Conservation (phyloP, 1,139 yeast species). For the Candida albicans region DNA sequence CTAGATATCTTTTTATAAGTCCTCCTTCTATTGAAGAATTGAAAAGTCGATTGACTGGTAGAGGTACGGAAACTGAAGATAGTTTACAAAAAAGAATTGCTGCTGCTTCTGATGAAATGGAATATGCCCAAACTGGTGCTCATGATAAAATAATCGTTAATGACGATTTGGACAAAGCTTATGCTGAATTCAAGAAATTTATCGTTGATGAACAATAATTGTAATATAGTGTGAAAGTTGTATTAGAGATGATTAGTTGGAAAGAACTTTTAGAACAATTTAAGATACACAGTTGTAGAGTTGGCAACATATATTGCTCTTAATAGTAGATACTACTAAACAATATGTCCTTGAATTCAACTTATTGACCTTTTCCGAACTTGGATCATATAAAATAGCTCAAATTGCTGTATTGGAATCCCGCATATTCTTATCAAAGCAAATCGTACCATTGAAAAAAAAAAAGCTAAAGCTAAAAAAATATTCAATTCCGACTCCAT, state of each 20-base stretch:
- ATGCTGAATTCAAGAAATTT: constrained; percentile 73
- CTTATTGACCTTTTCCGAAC: too few relatives aligned
- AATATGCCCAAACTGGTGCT: constrained; percentile 84
- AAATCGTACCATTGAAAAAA: background rate
- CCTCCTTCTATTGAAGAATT: constrained; percentile 89
- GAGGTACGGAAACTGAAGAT: constrained; percentile 94
- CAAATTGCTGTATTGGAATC: too few relatives aligned
- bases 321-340: too few relatives aligned
- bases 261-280: too few relatives aligned
- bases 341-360: too few relatives aligned
- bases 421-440: too few relatives aligned
- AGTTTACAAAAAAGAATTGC: constrained; percentile 77
- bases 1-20: constrained; percentile 81
- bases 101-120: constrained; percentile 88
- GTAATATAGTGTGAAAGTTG: background rate
- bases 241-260: too few relatives aligned
- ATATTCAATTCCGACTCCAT: background rate
- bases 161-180: constrained; percentile 89
- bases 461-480: background rate
- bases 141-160: constrained; percentile 88
- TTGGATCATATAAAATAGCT: too few relatives aligned
- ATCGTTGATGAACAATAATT: constrained; percentile 43
- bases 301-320: background rate
- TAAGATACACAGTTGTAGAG: background rate
- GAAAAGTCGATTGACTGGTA: constrained; percentile 68